These are phyloP conservation scores for Boletellus ananiceps DNA, from an alignment of 768 basidiomycete genomes.

Conservation along the genomic window DNA sequence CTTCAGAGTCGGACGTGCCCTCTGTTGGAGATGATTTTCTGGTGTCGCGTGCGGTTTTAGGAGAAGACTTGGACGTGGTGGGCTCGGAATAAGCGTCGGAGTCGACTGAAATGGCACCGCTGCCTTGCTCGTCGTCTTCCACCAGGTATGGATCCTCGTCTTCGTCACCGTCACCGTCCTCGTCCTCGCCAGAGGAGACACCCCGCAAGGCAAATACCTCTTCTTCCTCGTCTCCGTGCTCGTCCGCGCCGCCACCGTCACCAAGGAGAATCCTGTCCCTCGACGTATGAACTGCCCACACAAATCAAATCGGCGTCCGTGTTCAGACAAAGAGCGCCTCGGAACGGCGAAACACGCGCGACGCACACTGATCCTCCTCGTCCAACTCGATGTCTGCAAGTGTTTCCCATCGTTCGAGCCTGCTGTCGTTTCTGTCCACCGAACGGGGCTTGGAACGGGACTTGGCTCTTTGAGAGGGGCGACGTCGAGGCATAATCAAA, in stretches of 20 bases:
- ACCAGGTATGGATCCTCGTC: conserved; percentile 30
- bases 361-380: conserved; percentile 75
- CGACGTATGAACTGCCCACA: conserved; percentile 57
- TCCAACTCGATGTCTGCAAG: conserved; percentile 67
- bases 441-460: conserved; percentile 39
- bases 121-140: conserved; percentile 7
- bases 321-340: not conserved
- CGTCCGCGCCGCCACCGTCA: conserved; percentile 44
- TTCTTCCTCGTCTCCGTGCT: conserved; percentile 58
- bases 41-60: too few relatives aligned
- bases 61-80: conserved; percentile 9
- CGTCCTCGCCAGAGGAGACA: conserved; percentile 34
- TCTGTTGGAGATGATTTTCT: too few relatives aligned
- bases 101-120: conserved; percentile 24
- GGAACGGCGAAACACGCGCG: not conserved
- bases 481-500: conserved; percentile 44
- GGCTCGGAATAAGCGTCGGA: not conserved
- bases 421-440: conserved; percentile 47
- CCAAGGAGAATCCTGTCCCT: conserved; percentile 77
- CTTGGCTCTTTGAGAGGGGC: conserved; percentile 34
- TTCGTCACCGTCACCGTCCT: conserved; percentile 37
- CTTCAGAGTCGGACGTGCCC: too few relatives aligned
- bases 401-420: conserved; percentile 64
- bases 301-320: not conserved
- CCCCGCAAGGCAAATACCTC: conserved; percentile 74